phyloP scores from a whole-genome alignment of 148 eudicot genomes.

The Cornus kousa region DNA sequence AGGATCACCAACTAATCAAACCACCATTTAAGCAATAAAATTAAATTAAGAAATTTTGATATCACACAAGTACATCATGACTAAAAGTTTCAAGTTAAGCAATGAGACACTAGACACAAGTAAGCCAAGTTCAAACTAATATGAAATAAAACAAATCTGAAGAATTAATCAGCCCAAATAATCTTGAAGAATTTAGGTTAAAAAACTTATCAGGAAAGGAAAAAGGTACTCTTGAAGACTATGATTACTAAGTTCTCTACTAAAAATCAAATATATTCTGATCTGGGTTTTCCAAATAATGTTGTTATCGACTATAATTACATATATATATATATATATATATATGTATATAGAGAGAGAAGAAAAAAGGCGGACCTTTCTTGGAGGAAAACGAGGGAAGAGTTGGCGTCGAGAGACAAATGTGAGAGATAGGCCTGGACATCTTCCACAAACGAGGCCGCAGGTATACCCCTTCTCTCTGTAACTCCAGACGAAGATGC shows the following conservation, averaged over 20 bases:
- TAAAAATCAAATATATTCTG: not conserved
- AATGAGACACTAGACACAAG: no score
- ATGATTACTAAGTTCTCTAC: slow-evolving; percentile 3
- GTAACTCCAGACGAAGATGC: slow-evolving; percentile 28
- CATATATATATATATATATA: not conserved
- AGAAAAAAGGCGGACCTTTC: slow-evolving; percentile 47
- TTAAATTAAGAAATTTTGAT: no score
- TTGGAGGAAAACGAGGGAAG: slow-evolving; percentile 79
- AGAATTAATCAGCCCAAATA: no score
- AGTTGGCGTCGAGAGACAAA: slow-evolving; percentile 69
- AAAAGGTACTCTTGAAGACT: not conserved
- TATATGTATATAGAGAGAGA: not conserved
- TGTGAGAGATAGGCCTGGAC: slow-evolving; percentile 65
- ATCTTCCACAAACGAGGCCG: slow-evolving; percentile 74
- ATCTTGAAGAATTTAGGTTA: no score
- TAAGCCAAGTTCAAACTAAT: no score
- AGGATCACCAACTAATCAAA: no score
- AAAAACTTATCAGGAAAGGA: not conserved
- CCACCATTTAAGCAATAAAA: no score
- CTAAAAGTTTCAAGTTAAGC: no score
- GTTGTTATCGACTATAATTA: not conserved
- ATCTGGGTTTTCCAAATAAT: not conserved
- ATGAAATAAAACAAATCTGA: no score
- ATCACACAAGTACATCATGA: no score
- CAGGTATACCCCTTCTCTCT: slow-evolving; percentile 79